phyloP scores from a whole-genome alignment of 306 rosid species.

The Medicago ruthenica region DNA sequence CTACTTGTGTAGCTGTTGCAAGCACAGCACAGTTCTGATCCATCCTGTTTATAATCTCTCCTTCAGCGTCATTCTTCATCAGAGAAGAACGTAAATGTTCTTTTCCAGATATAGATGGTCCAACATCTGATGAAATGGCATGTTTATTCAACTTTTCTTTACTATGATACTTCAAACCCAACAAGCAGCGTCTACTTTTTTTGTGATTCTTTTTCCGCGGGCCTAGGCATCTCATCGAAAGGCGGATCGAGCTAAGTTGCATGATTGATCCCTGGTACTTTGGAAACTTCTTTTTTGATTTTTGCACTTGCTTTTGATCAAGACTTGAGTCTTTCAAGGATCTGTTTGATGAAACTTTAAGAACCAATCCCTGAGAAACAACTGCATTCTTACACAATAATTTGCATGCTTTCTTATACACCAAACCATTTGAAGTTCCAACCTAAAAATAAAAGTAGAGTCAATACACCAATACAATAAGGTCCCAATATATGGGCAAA shows the following conservation, averaged over 20 bases:
- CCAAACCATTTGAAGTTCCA: constrained; percentile 45
- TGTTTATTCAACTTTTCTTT: constrained; percentile 45
- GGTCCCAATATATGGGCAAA: constrained; percentile 1
- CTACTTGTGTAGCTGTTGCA: constrained; percentile 49
- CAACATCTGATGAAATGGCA: constrained; percentile 51
- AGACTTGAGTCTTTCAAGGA: constrained; percentile 38
- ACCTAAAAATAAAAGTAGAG: constrained; percentile 47
- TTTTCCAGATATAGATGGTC: constrained; percentile 64
- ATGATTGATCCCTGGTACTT: constrained; percentile 54
- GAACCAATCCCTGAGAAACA: constrained; percentile 41
- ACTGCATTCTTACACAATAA: constrained; percentile 37
- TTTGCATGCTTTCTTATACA: constrained; percentile 39
- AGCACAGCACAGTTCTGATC: constrained; percentile 51
- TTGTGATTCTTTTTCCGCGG: constrained; percentile 58
- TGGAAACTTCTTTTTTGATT: constrained; percentile 56
- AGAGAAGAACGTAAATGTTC: constrained; percentile 37
- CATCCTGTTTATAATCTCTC: constrained; percentile 50
- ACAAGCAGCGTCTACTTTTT: constrained; percentile 47
- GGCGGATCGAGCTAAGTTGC: constrained; percentile 52
- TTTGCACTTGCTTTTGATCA: constrained; percentile 50
- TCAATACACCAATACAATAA: constrained; percentile 16
- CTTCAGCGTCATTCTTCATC: constrained; percentile 40
- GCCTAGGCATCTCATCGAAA: constrained; percentile 51
- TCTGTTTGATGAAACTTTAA: constrained; percentile 42
- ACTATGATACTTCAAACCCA: constrained; percentile 28